A percentile compares a stretch with the other conserved stretches of the same genome.
phyloP scores from a whole-genome alignment of 2,329 filamentous ascomycete genomes.

The Sporothrix inflata region DNA sequence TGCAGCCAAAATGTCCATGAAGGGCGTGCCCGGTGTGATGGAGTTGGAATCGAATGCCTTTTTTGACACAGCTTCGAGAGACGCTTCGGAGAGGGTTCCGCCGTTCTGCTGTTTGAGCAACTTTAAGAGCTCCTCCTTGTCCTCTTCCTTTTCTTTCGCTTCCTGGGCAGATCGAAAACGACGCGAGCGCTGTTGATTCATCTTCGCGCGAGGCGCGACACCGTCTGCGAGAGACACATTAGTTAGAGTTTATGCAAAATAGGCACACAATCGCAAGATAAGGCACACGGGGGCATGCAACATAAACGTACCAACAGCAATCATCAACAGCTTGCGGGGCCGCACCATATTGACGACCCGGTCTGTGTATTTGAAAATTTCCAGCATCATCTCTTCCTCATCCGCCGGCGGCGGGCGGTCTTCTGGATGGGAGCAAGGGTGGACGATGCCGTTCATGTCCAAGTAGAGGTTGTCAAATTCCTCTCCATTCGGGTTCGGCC shows the following conservation, averaged over 20 bases:
- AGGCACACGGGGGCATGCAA: not conserved
- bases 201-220: slow-evolving; percentile 95
- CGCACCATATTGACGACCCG: slow-evolving; percentile 98
- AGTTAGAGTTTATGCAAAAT: not conserved
- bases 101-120: slow-evolving; percentile 79
- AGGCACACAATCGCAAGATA: too few relatives aligned
- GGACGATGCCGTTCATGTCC: slow-evolving; percentile 99
- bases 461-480: slow-evolving; percentile 98
- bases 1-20: slow-evolving; percentile 93
- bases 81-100: slow-evolving; percentile 64
- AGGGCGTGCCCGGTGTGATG: slow-evolving; percentile 95
- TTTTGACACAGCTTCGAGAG: slow-evolving; percentile 66
- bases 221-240: slow-evolving; percentile 63
- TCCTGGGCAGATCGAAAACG: slow-evolving; percentile 94
- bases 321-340: slow-evolving; percentile 93
- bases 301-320: slow-evolving; percentile 78
- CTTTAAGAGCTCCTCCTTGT: slow-evolving; percentile 86
- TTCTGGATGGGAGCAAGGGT: slow-evolving; percentile 97
- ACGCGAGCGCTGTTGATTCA: slow-evolving; percentile 98
- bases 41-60: slow-evolving; percentile 89
- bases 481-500: slow-evolving; percentile 93
- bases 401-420: slow-evolving; percentile 87
- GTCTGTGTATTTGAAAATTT: slow-evolving; percentile 98
- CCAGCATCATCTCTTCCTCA: slow-evolving; percentile 99
- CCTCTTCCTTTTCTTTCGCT: slow-evolving; percentile 88